Conservation (phyloP, 192 early-diverging fungal genomes). For the Paraglomus occultum region DNA sequence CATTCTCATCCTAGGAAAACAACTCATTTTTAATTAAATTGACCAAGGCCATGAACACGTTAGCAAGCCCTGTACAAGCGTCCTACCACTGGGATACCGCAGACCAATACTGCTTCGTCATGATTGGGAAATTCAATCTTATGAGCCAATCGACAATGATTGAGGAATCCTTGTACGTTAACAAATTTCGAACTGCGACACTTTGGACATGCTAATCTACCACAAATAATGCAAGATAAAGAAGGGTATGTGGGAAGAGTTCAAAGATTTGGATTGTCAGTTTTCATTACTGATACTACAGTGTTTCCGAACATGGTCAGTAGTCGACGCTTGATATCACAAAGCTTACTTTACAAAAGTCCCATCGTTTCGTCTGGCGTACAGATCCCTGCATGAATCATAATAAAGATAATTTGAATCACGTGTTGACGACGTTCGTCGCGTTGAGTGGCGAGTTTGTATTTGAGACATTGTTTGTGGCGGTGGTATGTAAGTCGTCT, state of each 20-base stretch:
- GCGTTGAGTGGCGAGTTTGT: constrained; percentile 23
- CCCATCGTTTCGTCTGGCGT: constrained; percentile 41
- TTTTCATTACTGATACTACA: no score
- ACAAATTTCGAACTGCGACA: constrained; percentile 77
- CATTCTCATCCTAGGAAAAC: constrained; percentile 48
- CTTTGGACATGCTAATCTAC: constrained; percentile 70
- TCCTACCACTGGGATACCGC: constrained; percentile 63
- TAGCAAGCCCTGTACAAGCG: neutral
- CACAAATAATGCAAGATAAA: constrained; percentile 13
- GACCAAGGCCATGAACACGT: neutral
- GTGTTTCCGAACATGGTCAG: no score
- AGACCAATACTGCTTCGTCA: constrained; percentile 69
- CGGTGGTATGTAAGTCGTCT: no score
- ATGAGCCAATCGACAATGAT: constrained; percentile 78
- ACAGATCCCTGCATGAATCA: constrained; percentile 31
- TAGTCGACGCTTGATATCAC: neutral
- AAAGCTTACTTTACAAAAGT: constrained; percentile 37
- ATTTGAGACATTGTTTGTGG: neutral
- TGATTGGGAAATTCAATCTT: constrained; percentile 70
- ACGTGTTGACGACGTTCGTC: constrained; percentile 21
- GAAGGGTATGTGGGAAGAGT: no score
- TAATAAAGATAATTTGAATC: constrained; percentile 30
- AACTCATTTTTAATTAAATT: constrained; percentile 33
- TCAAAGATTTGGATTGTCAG: no score
- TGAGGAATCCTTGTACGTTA: constrained; percentile 84